Percentiles rank a stretch among this genome's conserved stretches.
phyloP scores from a whole-genome alignment of 2,329 filamentous ascomycete species.

The Didymellaceae sp. region DNA sequence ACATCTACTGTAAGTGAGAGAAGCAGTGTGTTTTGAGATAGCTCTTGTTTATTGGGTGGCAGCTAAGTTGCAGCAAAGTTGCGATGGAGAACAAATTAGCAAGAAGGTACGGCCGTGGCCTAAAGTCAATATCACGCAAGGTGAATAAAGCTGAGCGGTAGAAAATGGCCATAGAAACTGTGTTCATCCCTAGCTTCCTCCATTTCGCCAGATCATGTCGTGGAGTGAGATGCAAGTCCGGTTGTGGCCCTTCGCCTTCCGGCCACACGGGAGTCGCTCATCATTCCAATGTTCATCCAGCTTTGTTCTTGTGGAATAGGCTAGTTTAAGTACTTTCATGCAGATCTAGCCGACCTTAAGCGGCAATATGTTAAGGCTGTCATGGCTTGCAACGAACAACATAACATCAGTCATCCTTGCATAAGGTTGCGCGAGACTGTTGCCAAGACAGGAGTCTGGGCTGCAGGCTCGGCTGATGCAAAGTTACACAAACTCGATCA shows the following conservation, averaged over 20 bases:
- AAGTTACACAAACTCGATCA: conserved; percentile 8
- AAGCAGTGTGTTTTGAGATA: too few relatives aligned
- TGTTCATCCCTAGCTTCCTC: conserved; percentile 1
- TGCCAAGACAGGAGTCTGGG: conserved; percentile 3
- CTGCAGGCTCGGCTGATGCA: not conserved
- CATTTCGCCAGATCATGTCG: not conserved
- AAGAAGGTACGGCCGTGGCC: not conserved
- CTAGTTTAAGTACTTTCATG: too few relatives aligned
- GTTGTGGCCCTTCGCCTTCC: too few relatives aligned
- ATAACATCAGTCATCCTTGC: too few relatives aligned
- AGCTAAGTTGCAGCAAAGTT: not conserved
- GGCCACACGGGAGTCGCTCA: too few relatives aligned
- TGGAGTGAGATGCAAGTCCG: not conserved
- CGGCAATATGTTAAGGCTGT: too few relatives aligned
- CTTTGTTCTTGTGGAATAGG: too few relatives aligned
- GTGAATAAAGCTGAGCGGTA: not conserved
- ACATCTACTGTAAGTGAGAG: too few relatives aligned
- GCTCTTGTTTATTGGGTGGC: too few relatives aligned
- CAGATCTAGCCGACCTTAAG: too few relatives aligned
- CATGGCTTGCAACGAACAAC: too few relatives aligned
- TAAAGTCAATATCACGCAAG: conserved; percentile 1
- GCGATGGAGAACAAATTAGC: not conserved
- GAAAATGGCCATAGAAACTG: not conserved
- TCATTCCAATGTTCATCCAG: too few relatives aligned
- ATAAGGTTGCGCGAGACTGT: not conserved